Evolutionary conservation across 768 basidiomycete species (phyloP), one percentile per base, ranked within the genome.

Genomic region (Collybiopsis luxurians): DNA sequence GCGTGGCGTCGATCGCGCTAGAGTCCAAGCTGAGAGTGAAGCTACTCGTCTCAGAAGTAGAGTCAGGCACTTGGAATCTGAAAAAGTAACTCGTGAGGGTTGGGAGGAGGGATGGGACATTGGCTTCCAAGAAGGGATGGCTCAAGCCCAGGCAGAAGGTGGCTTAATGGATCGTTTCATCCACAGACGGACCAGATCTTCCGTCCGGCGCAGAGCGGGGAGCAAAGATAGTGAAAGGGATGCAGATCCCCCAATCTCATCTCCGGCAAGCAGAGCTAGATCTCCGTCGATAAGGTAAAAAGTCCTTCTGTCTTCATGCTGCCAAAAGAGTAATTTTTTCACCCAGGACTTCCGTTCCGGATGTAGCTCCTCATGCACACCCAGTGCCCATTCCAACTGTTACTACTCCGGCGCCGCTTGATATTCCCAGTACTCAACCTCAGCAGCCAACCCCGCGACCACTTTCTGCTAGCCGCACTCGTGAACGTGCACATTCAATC

Each of bases 41-140:
- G 54, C 31, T 26, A 34, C 44, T 47, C 40, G 45, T 9, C 21
- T 46, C 19, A 47, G 45, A 24, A 45, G 43, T 30, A 47, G 36
- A 47, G 21, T 55, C 10, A 45, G 54, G 24, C 28, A 31, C 9
- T 55, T 55, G 31, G 34, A 46, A 36, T 13, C 44, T 17, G 54
- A 55, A n/a, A 45, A 55, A 34, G 13, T 38, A 11, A 27, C 43
- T n/a, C 27, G 54, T n/a, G 17, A 21, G 36, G 54, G 54, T 10
- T 55, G 54, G 54, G 54, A 55, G 30, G 54, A 55, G 27, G 54
- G 54, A n/a, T 55, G 54, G 54, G 54, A 47, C 26, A 47, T 46
- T 23, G 54, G 54, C 15, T 55, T 46, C 36, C 40, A 55, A 24
- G 54, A 55, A 19, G 54, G 54, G 15, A 34, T 55, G 21, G 45